These are phyloP conservation scores for Knoxia roxburghii DNA, from an alignment of 257 asterid species.

Conservation along the genomic window DNA sequence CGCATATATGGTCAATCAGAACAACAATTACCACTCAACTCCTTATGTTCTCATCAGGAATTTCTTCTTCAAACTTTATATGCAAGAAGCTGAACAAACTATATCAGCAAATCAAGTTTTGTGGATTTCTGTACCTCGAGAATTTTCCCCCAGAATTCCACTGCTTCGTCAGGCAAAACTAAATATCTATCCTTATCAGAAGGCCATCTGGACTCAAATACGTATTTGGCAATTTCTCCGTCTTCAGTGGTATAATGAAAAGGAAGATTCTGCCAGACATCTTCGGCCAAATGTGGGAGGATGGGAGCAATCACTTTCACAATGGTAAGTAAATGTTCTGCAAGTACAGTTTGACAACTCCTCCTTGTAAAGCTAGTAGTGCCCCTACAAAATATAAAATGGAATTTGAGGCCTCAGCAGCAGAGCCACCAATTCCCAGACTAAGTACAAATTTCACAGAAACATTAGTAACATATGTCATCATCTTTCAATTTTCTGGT, in stretches of 20 bases:
- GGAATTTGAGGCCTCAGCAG: not conserved
- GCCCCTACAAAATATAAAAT: conserved; percentile 44
- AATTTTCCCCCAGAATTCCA: conserved; percentile 73
- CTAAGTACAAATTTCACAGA: not conserved
- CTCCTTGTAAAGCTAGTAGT: conserved; percentile 75
- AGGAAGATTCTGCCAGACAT: conserved; percentile 95
- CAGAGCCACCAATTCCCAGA: not conserved
- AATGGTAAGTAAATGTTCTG: conserved; percentile 66
- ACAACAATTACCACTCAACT: not conserved
- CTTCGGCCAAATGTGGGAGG: conserved; percentile 95
- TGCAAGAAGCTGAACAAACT: not conserved
- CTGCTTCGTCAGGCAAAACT: conserved; percentile 56
- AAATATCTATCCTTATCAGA: conserved; percentile 45
- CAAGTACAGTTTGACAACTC: conserved; percentile 92
- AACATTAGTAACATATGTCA: not conserved
- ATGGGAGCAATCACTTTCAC: conserved; percentile 83
- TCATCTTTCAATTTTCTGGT: not conserved
- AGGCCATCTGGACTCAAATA: conserved; percentile 91
- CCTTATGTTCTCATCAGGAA: not conserved
- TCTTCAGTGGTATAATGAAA: conserved; percentile 56
- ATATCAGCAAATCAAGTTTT: not conserved
- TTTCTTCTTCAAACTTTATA: not conserved
- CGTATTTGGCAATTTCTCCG: conserved; percentile 54
- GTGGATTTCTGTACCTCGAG: conserved; percentile 61
- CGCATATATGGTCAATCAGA: not conserved